A percentile compares a stretch with the other conserved stretches of the same genome.
Evolutionary conservation across 2,329 filamentous ascomycete species (phyloP).

Genomic region (Leptodontidium sp.): DNA sequence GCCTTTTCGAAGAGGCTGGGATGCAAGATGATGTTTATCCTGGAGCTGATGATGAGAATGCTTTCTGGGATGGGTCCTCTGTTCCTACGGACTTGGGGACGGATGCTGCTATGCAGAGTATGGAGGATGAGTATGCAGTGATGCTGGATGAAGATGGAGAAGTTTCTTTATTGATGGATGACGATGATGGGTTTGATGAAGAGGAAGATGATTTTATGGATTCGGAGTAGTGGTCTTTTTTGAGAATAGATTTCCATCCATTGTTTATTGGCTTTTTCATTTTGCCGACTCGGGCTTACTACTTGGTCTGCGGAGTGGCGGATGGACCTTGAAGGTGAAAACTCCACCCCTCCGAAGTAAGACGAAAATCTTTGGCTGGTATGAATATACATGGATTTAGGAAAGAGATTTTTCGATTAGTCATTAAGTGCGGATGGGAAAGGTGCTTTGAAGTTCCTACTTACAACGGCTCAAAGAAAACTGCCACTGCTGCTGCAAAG

Average conservation of each 20-base stretch:
- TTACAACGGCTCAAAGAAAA: no score
- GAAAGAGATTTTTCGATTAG: no score
- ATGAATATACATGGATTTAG: no score
- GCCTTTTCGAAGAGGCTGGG: background rate
- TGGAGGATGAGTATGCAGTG: background rate
- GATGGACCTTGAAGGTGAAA: no score
- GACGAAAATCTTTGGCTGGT: no score
- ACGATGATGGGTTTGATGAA: background rate
- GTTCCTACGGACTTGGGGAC: background rate
- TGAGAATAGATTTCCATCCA: background rate
- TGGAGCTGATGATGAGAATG: background rate
- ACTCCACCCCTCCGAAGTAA: background rate
- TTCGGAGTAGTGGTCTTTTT: background rate
- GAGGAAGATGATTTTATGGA: constrained; percentile 7
- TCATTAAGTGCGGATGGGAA: no score
- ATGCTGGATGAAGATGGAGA: background rate
- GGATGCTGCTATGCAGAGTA: background rate
- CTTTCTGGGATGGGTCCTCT: background rate
- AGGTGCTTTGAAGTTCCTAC: no score
- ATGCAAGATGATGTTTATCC: background rate
- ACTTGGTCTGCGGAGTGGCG: no score
- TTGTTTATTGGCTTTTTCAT: background rate
- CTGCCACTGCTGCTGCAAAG: no score
- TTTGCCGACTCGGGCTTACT: no score
- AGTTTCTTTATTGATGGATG: no score